Evolutionary conservation across 176 grass and related monocot genomes (phyloP), one percentile per base, ranked within the genome.

Genomic region (Saccharum spontaneum): DNA sequence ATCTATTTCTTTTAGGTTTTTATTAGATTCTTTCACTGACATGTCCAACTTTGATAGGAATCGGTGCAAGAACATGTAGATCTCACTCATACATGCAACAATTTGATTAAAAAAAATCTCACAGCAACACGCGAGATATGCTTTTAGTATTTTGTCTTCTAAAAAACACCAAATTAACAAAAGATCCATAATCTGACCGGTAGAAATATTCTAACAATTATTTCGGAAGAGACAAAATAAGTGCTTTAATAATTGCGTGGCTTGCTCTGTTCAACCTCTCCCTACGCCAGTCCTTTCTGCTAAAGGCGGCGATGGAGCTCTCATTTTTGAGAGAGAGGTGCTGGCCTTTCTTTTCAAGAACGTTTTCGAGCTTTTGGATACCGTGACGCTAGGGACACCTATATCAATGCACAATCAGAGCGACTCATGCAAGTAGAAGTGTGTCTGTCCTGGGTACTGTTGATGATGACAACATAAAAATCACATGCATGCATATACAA

Each of bases 291-390:
- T 73, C 31, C 38, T 83, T 86, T 82, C 44, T 3, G 12, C 20
- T 43, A 78, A 82, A 86, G 66, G 83, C 71, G 36, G 1, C 18
- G 33, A 50, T 15, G 0, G 44, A 63, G 8, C 50, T 50, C 86
- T 71, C 78, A 10, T 72, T 78, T 82, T 82, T 54, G 20, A 73
- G 13, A 40, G 13, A 79, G 41, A 77, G 74, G 31, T 12, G 15
- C 55, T 8, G 10, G 11, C 8, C 30, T 16, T 30, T 67, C 46
- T 7, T 69, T 71, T 54, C 8, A 70, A 55, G 46, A 55, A 64
- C 38, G 54, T 86, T 82, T 77, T 52, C 7, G 17, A 85, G 31
- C 78, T 86, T 78, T 86, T 67, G 2, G 78, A 75, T 67, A 43
- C 69, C 57, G 24, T 76, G 78, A 68, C 45, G 44, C 31, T 80